Base-by-base conservation (phyloP, 805 yeast species). In the Teunomyces gatunensis region DNA sequence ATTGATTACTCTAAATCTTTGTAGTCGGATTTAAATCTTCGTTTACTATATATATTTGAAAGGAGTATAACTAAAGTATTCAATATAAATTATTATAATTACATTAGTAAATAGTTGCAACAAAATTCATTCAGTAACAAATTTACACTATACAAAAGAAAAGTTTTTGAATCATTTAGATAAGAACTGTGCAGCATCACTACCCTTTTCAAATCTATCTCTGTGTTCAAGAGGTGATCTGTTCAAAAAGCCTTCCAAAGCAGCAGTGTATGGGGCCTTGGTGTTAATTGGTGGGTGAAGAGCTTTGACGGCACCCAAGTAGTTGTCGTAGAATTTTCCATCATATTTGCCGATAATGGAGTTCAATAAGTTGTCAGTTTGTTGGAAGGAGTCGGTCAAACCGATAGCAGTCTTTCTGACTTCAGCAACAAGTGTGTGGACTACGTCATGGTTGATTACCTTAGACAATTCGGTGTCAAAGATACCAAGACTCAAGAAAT, bases 261-360 rank as follows among this genome's bases (percentile, higher is more conserved):
- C 67, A 29, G 52, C 63, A 21, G 71, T 59, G 57, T 73, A 73
- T 29, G 77, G 74, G 41, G 77, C 77, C 62, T 72, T 72, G 41
- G 65, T 56, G 23, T 60, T 53, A 30, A 54, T 50, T 45, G 71
- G 68, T 5, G 65, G 65, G 56, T 73, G 69, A 48, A 62, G 57
- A 21, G 48, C 44, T 57, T 71, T 72, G 32, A 72, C 73, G 15
- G 56, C 58, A 12, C 53, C 52, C 59, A 70, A 69, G 60, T 71
- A 72, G 61, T 73, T 72, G 55, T 71, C 72, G 54, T 73, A 73
- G 48, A 73, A 62, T 57, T 73, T 66, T 52, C 78, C 78, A 51
- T 73, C 65, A 59, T 66, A 73, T 49, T 63, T 63, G 44, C 75
- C 78, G 45, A 73, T 63, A 28, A 71, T 66, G 5, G 78, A 65